Base-by-base conservation (phyloP, 139 green algal species). In the Micromonas pusilla region DNA sequence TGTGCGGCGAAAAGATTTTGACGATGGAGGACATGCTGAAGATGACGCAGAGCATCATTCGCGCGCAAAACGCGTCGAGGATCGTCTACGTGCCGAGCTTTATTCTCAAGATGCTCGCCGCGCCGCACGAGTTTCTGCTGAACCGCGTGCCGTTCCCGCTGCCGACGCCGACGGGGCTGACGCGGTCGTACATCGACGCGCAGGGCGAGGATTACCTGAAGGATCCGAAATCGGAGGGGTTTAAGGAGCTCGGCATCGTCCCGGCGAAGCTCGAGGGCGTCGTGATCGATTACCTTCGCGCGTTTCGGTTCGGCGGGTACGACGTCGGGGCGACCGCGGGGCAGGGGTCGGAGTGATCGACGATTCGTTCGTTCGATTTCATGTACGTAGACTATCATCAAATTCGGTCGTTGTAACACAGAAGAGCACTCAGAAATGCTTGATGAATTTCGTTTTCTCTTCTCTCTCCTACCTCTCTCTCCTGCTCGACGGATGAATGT, bases 1-100 rank as follows among this genome's bases (percentile, higher is more conserved):
- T 99, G 72, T 91, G 77, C 0, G 95, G 95, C 0, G 92, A 94
- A 1, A 88, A 97, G 52, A 83, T 91, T 23, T 84, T 92, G 52
- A 92, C 85, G 83, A 92, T 68, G 83, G 87, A 76, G 23, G 74
- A 78, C 23, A 30, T 78, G 19, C 32, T 63, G 21, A 70, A 70
- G 21, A 52, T 78, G 6, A 28, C 37, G 32, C 16, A 54, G 2
- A 26, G 28, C 2, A 53, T 6, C 52, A 30, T 37, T 5, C 53
- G 72, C 6, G 37, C 53, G 23, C 45, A 9, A 16, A 16, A 16
- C 9, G 9, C 9, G 9, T 16, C 45, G 45, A 57, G 16, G 45
- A 57, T 57, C 16, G 33, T 32, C 2, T 78, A 71, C 72, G 4
- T 78, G 20, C 72, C 72, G 32, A 54, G 5, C 2, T 70, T 70